Evolutionary conservation across 345 rosid genomes (phyloP), one percentile per base, ranked within the genome.

Genomic region (Nasturtium officinale): DNA sequence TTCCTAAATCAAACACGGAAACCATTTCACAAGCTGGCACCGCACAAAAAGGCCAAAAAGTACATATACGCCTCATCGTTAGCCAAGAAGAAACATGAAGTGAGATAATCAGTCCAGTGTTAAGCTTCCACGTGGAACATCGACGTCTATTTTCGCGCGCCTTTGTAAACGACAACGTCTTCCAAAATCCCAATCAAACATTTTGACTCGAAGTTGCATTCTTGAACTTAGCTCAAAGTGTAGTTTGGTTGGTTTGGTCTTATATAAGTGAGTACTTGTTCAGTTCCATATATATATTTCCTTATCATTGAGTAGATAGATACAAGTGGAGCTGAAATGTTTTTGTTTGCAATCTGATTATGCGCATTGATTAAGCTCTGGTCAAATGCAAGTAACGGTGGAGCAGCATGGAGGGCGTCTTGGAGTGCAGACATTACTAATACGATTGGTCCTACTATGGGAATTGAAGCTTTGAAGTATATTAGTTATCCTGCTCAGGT

Each of bases 401-500:
- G 96, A 58, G 98, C 99, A 23, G 97, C 98, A 18, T 87, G 90
- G 94, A 87, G 97, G 97, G 76, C 90, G 0, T 95, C 86, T 63
- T 95, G 96, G 99, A 95, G 96, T 65, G 96, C 97, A 28, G 96
- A 97, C 51, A 89, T 95, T 72, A 94, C 99, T 4, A 94, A 94
- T 71, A 89, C 99, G 0, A 94, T 91, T 78, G 98, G 98, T 52
- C 99, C 99, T 0, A 91, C 99, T 50, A 87, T 95, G 96, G 99
- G 97, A 13, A 95, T 95, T 65, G 97, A 95, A 77, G 99, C 97
- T 38, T 71, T 95, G 56, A 95, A 95, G 82, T 95, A 91, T 77
- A 95, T 95, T 33, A 91, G 99, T 65, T 95, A 95, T 72, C 99
- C 99, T 5, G 99, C 99, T 55, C 99, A 95, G 98, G 98, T 77